A percentile compares a stretch with the other conserved stretches of the same genome.
Conservation (phyloP, 129 eudicot genomes). For the Chrysanthemum makinoi region DNA sequence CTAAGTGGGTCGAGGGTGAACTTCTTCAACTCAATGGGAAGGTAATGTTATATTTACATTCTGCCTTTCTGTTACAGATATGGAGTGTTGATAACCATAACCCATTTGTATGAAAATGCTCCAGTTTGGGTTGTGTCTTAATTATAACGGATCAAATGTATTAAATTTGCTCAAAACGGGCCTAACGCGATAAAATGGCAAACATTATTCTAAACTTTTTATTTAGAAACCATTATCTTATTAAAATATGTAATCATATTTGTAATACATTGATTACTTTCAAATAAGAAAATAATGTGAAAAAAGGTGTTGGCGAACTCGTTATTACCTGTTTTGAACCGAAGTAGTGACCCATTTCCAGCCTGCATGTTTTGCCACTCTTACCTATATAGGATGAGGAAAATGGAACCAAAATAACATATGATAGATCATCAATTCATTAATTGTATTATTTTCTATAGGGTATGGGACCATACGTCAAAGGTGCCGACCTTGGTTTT, state of each 20-base stretch:
- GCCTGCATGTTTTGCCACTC: neutral
- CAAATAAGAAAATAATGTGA: neutral
- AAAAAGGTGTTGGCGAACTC: neutral
- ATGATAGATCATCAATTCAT: neutral
- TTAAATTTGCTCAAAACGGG: neutral
- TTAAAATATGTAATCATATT: no score
- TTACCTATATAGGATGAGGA: neutral
- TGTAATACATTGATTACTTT: neutral
- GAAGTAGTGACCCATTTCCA: neutral
- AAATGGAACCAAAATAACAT: neutral
- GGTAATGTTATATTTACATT: conserved; percentile 42
- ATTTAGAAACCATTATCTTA: neutral
- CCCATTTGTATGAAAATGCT: neutral
- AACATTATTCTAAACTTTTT: neutral
- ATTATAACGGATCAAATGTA: neutral
- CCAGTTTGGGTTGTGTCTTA: neutral
- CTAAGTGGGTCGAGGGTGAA: conserved; percentile 98
- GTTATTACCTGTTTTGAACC: neutral
- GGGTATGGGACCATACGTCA: conserved; percentile 92
- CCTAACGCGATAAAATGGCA: neutral
- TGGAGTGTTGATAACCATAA: neutral
- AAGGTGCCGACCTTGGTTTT: conserved; percentile 96
- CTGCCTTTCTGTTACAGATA: neutral
- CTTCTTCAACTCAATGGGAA: conserved; percentile 93
- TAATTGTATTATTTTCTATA: conserved; percentile 19